phyloP scores from a whole-genome alignment of 164 flowering plant species.

The Tinospora cordifolia region DNA sequence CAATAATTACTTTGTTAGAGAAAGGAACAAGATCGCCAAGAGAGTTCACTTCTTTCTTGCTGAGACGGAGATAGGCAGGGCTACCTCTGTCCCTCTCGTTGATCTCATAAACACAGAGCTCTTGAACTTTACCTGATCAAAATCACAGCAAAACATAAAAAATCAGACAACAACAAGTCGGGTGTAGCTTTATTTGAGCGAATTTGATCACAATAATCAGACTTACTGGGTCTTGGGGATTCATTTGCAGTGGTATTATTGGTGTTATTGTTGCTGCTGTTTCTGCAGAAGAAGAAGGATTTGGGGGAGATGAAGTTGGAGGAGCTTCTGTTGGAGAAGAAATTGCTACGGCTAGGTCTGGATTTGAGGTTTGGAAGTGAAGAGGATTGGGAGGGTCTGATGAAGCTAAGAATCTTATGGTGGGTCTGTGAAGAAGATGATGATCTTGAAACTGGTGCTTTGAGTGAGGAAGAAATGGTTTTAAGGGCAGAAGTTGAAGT shows the following conservation, averaged over 20 bases:
- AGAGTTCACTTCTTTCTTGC: conserved; percentile 39
- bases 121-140: conserved; percentile 40
- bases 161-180: background rate
- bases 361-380: background rate
- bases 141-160: background rate
- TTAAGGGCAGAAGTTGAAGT: conserved; percentile 3
- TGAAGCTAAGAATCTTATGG: background rate
- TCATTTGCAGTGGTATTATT: background rate
- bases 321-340: background rate
- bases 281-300: conserved; percentile 23
- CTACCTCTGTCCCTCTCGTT: conserved; percentile 67
- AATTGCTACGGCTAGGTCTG: background rate
- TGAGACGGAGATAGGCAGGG: conserved; percentile 54
- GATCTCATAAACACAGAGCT: conserved; percentile 55
- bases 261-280: background rate
- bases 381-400: background rate
- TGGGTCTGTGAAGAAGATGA: no score
- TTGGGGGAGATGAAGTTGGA: conserved; percentile 19
- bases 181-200: background rate
- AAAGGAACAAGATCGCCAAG: conserved; percentile 72
- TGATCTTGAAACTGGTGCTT: background rate
- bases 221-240: conserved; percentile 27
- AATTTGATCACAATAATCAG: background rate
- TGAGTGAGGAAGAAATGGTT: conserved; percentile 1
- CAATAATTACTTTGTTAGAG: conserved; percentile 37